Base-by-base conservation (phyloP, 495 filamentous ascomycete species). In the Daldinia loculata region DNA sequence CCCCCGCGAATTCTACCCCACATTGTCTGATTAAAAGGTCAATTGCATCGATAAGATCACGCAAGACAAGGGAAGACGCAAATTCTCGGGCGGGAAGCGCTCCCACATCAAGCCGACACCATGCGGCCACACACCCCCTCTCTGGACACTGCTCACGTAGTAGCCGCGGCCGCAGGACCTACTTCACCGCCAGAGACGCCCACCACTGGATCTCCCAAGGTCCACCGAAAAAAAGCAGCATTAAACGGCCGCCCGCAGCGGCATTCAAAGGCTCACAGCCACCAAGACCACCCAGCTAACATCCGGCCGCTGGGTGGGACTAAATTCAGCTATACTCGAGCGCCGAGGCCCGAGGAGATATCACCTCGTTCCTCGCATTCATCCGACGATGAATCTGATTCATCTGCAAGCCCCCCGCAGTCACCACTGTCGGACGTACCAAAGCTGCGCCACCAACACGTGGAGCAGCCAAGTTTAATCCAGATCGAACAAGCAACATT, bases 111-210 rank as follows among this genome's bases (percentile, higher is more conserved):
- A 70, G 61, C 66, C 63, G 69, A 61, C 43, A 64, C 74, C 70
- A 86, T 85, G 84, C 80, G 84, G 77, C 80, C 83, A 45, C 72
- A 81, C 55, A 84, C 83, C 43, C 80, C 84, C 61, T 82, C 81
- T 55, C 67, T 80, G 45, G 81, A 81, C 74, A 77, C 82, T 62
- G 76, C 80, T 68, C 83, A 80, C 63, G 79, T 66, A 62, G 57
- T 77, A 72, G 77, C 81, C 75, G 64, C 65, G 30, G 63, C 58
- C 39, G 60, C 56, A 51, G 80, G 78, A 67, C 84, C 85, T 52
- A 82, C 84, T 29, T 87, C 85, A 66, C 85, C 85, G 70, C 85
- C 85, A 66, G 75, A 84, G 76, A 87, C 84, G 14, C 85, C 85
- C 29, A 83, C 80, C 45, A 80, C 78, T 17, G 64, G 78, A 53